Base-by-base conservation (phyloP, 345 rosid genomes). In the Stellera chamaejasme region DNA sequence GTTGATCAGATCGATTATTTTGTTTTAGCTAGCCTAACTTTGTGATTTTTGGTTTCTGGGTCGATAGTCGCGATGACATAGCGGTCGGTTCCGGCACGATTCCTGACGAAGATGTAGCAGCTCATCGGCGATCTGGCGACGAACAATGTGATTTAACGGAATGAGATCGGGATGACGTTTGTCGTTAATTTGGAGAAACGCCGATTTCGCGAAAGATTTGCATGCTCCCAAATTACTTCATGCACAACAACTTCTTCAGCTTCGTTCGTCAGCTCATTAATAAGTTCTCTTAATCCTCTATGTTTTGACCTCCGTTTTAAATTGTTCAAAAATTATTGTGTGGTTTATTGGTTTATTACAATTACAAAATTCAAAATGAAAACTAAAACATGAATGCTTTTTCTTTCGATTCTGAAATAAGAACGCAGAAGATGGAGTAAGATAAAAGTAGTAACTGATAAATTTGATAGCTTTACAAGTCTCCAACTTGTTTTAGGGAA, bases 261-360 rank as follows among this genome's bases (percentile, higher is more conserved):
- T 85, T 85, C 64, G 83, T 85, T 55, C 94, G 93, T 50, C 93
- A 85, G 65, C 93, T 85, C 75, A 85, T 82, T 46, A 85, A 88
- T 84, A 67, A 77, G 92, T 70, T 25, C 0, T 14, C 12, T n/a
- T 1, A 19, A 19, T 19, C n/a, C 27, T 8, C 6, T n/a, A n/a
- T n/a, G n/a, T n/a, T n/a, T n/a, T n/a, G n/a, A 11, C 36, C 11
- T 10, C 13, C 10, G 13, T 13, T 9, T 61, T 52, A 19, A n/a
- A 48, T 10, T 62, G n/a, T 47, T 15, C 9, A 1, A 4, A 28
- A n/a, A 54, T 32, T 19, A 55, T 15, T 10, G 11, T 2, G 5
- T 2, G 50, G 26, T 56, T 25, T 32, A 32, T 5, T 5, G 1
- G 26, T 56, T 25, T 32, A 32, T 5, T 5, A 2, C 39, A 32